phyloP scores from a whole-genome alignment of 169 alveolate species.

The Gregarina niphandrodes region DNA sequence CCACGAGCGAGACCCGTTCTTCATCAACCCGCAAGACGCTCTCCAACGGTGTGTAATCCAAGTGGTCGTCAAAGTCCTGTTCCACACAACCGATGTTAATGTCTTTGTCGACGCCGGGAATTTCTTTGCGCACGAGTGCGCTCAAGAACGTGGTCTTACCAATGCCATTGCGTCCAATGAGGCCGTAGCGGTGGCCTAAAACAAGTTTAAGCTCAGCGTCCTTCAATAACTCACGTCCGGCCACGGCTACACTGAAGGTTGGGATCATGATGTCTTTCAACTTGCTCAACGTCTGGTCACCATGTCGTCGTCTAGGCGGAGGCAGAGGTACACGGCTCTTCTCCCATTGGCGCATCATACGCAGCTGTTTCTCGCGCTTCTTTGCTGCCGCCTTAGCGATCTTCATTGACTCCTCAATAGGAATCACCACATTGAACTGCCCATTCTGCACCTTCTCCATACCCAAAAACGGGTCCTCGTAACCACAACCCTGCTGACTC shows the following conservation, averaged over 20 bases:
- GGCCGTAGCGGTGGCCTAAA: constrained; percentile 70
- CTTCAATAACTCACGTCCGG: constrained; percentile 72
- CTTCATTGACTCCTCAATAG: constrained; percentile 26
- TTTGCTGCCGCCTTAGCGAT: constrained; percentile 31
- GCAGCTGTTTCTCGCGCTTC: constrained; percentile 32
- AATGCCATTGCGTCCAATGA: constrained; percentile 82
- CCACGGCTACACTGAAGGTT: constrained; percentile 55
- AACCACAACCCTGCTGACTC: too few species aligned
- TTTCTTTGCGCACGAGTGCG: constrained; percentile 71
- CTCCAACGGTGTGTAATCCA: too few species aligned
- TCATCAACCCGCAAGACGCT: constrained; percentile 57
- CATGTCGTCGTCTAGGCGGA: constrained; percentile 38
- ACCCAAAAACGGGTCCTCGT: constrained; percentile 22
- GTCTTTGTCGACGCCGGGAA: constrained; percentile 65
- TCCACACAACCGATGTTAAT: constrained; percentile 74
- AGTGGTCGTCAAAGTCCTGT: constrained; percentile 71
- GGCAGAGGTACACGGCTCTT: constrained; percentile 46
- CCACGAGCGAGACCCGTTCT: constrained; percentile 49
- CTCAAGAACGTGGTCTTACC: constrained; percentile 81
- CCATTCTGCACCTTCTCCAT: constrained; percentile 23
- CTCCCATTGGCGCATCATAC: constrained; percentile 43
- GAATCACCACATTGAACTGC: constrained; percentile 24
- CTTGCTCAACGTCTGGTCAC: constrained; percentile 29
- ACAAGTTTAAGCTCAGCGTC: constrained; percentile 61
- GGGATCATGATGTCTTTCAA: constrained; percentile 43